phyloP scores from a whole-genome alignment of 2,329 filamentous ascomycete species.

The Fusarium albidum region DNA sequence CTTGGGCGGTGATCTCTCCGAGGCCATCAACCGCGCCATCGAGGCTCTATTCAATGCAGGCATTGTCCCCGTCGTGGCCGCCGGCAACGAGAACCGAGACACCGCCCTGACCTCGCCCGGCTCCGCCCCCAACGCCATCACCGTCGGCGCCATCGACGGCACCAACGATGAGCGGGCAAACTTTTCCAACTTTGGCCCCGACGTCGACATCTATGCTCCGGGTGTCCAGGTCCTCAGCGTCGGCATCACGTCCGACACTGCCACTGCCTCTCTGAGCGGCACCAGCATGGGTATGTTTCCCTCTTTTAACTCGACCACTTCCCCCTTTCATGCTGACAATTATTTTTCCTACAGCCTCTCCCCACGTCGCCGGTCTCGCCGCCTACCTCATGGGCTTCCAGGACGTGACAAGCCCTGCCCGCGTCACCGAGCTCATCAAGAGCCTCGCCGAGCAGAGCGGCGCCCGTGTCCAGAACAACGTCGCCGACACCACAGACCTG shows the following conservation, averaged over 20 bases:
- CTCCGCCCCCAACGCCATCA: slow-evolving; percentile 64
- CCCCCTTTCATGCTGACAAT: slow-evolving; percentile 21
- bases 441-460: slow-evolving; percentile 58
- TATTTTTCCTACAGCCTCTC: slow-evolving; percentile 55
- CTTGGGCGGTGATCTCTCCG: slow-evolving; percentile 59
- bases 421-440: slow-evolving; percentile 59
- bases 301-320: too few relatives aligned
- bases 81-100: slow-evolving; percentile 65
- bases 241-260: slow-evolving; percentile 58
- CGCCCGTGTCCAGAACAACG: slow-evolving; percentile 54
- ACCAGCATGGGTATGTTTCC: slow-evolving; percentile 62
- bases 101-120: slow-evolving; percentile 61
- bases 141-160: slow-evolving; percentile 66
- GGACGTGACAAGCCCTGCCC: slow-evolving; percentile 49
- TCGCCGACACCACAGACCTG: slow-evolving; percentile 54
- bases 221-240: slow-evolving; percentile 63
- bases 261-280: slow-evolving; percentile 56
- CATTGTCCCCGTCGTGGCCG: slow-evolving; percentile 66
- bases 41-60: slow-evolving; percentile 57
- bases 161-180: slow-evolving; percentile 55
- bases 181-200: slow-evolving; percentile 67
- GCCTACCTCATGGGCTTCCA: slow-evolving; percentile 72
- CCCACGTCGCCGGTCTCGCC: slow-evolving; percentile 72
- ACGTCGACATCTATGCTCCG: slow-evolving; percentile 64
- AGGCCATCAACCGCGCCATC: slow-evolving; percentile 64